Evolutionary conservation across 306 rosid species (phyloP).

Genomic region (Corylus heterophylla): DNA sequence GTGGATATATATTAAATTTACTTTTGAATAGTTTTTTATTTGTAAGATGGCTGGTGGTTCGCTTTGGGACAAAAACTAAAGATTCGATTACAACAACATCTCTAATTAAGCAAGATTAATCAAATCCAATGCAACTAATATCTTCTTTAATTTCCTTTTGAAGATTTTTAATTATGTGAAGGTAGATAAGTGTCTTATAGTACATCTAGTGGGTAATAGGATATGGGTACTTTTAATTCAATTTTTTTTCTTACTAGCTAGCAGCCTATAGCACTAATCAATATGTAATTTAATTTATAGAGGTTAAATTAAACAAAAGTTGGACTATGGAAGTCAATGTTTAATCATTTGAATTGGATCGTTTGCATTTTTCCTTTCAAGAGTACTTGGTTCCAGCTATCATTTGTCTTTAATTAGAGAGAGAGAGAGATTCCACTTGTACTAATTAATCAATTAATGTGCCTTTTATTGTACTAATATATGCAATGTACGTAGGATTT

Average conservation of each 20-base stretch:
- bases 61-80: neutral
- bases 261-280: neutral
- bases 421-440: conserved; percentile 12
- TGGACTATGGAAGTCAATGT: neutral
- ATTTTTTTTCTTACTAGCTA: neutral
- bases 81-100: conserved; percentile 6
- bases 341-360: neutral
- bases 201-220: neutral
- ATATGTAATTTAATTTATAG: neutral
- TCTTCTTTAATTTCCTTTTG: conserved; percentile 14
- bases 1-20: neutral
- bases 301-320: neutral
- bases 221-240: neutral
- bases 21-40: no score
- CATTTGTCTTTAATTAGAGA: conserved; percentile 16
- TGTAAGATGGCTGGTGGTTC: neutral
- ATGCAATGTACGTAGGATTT: neutral
- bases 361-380: conserved; percentile 30
- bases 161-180: neutral
- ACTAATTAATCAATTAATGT: neutral
- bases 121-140: conserved; percentile 22
- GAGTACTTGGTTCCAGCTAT: conserved; percentile 56
- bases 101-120: conserved; percentile 16
- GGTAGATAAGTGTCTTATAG: neutral
- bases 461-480: conserved; percentile 3